Conservation (phyloP, 2,329 filamentous ascomycete species). For the Venturia carpophila region DNA sequence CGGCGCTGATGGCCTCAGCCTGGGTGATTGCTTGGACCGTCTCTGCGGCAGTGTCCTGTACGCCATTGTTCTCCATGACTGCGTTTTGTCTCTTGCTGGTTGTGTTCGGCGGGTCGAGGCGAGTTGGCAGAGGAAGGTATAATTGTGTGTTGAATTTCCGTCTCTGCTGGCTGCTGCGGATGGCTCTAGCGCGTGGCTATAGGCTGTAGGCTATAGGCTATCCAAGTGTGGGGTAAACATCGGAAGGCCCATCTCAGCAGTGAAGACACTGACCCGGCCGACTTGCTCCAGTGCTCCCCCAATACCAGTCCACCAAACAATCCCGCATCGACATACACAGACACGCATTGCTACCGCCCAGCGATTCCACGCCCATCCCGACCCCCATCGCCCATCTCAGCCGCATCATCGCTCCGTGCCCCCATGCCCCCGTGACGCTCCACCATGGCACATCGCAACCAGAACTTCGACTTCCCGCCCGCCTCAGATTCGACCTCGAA, state of each 20-base stretch:
- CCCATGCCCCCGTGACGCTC: slow-evolving; percentile 2
- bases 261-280: background rate
- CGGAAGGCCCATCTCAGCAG: background rate
- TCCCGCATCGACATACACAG: background rate
- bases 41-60: slow-evolving; percentile 30
- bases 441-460: slow-evolving; percentile 4
- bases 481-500: slow-evolving; percentile 29
- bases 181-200: too few relatives aligned
- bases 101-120: background rate
- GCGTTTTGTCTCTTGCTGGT: background rate
- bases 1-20: slow-evolving; percentile 36
- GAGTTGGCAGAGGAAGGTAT: background rate
- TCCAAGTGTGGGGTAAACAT: background rate
- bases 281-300: too few relatives aligned
- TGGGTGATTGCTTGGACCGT: slow-evolving; percentile 32
- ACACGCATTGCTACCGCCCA: background rate
- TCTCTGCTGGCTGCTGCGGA: background rate
- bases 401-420: background rate
- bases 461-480: slow-evolving; percentile 38
- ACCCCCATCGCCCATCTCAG: background rate
- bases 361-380: background rate
- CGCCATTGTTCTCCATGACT: background rate
- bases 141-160: background rate
- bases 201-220: too few relatives aligned
- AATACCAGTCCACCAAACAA: background rate